These are phyloP conservation scores for Trichodelitschia bisporula DNA, from an alignment of 495 filamentous ascomycete genomes.

Conservation along the genomic window DNA sequence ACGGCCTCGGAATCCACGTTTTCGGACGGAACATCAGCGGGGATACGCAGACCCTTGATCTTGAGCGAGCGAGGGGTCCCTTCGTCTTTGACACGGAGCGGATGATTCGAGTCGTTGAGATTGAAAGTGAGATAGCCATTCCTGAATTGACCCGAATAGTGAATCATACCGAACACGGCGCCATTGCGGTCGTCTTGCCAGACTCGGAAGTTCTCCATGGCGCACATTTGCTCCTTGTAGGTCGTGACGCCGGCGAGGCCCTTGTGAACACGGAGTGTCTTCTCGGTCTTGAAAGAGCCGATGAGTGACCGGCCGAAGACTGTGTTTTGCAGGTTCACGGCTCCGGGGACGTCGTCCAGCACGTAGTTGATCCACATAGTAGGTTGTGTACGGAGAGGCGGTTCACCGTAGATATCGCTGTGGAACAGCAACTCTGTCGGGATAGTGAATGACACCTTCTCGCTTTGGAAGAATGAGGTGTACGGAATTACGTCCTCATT, in stretches of 20 bases:
- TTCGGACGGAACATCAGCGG: no score
- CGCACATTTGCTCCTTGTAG: slow-evolving; percentile 18
- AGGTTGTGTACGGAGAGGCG: slow-evolving; percentile 5
- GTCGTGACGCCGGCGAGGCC: slow-evolving; percentile 13
- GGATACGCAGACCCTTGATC: slow-evolving; percentile 15
- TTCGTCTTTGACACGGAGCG: slow-evolving; percentile 13
- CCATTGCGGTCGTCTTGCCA: slow-evolving; percentile 15
- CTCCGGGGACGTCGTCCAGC: slow-evolving; percentile 8
- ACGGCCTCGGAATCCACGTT: no score
- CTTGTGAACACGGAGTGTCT: slow-evolving; percentile 16
- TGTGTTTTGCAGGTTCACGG: slow-evolving; percentile 14
- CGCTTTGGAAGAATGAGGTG: slow-evolving; percentile 14
- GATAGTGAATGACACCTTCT: slow-evolving; percentile 14
- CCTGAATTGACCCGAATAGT: slow-evolving; percentile 14
- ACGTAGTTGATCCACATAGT: slow-evolving; percentile 19
- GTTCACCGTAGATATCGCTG: slow-evolving; percentile 5
- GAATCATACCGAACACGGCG: slow-evolving; percentile 15
- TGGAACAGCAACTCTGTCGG: slow-evolving; percentile 13
- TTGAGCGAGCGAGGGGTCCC: slow-evolving; percentile 10
- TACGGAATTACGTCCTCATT: slow-evolving; percentile 15
- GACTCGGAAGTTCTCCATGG: slow-evolving; percentile 17
- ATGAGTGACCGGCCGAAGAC: slow-evolving; percentile 17
- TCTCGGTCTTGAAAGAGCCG: slow-evolving; percentile 12
- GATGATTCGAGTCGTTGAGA: slow-evolving; percentile 9
- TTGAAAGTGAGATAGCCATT: slow-evolving; percentile 17